Percentiles rank a stretch among this genome's conserved stretches.
These are phyloP conservation scores for Apiosordaria backusii DNA, from an alignment of 495 filamentous ascomycete species.

Conservation along the genomic window DNA sequence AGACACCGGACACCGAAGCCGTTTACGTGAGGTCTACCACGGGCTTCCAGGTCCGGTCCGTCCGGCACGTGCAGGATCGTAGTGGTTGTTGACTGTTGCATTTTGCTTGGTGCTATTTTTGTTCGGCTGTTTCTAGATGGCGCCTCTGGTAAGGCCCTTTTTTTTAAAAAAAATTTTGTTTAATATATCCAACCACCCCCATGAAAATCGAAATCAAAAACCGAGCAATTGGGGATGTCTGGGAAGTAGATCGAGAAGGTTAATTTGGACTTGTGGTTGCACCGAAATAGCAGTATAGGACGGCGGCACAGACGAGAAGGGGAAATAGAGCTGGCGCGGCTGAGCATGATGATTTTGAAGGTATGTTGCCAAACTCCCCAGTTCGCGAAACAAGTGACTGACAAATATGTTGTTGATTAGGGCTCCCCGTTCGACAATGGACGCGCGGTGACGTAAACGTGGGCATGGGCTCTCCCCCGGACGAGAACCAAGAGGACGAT, in stretches of 20 bases:
- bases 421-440: constrained; percentile 91
- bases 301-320: constrained; percentile 63
- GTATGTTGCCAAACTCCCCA: constrained; percentile 15
- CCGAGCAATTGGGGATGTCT: not conserved
- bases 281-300: constrained; percentile 41
- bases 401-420: constrained; percentile 20
- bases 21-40: not conserved
- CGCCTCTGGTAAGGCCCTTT: constrained; percentile 28
- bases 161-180: not conserved
- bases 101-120: not conserved
- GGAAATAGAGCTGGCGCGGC: constrained; percentile 67
- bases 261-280: constrained; percentile 1
- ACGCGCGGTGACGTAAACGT: constrained; percentile 66
- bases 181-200: not conserved
- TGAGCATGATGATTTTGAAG: constrained; percentile 95
- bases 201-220: not conserved
- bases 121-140: constrained; percentile 19
- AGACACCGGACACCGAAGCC: not conserved
- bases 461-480: constrained; percentile 59
- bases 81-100: not conserved
- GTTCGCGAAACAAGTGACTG: not conserved
- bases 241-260: not conserved
- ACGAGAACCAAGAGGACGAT: constrained; percentile 49
- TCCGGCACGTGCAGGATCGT: not conserved
- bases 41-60: not conserved